Evolutionary conservation across 192 early-diverging fungal genomes (phyloP).

Genomic region (Umbelopsis vinacea): DNA sequence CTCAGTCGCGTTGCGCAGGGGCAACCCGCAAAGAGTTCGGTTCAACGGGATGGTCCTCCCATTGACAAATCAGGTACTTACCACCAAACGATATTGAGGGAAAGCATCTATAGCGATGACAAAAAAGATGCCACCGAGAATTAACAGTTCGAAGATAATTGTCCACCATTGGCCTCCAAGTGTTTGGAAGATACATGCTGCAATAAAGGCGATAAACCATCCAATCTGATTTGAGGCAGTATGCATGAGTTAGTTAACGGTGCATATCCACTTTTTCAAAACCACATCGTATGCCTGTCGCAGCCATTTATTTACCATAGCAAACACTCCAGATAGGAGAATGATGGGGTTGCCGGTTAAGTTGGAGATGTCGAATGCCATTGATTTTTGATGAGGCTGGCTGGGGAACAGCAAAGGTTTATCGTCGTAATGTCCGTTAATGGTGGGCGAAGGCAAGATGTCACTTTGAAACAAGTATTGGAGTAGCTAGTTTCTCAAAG

Average conservation of each 20-base stretch:
- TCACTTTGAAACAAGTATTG: background rate
- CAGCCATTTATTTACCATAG: background rate
- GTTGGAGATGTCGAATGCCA: conserved; percentile 19
- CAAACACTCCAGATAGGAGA: conserved; percentile 9
- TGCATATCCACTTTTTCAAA: too few species aligned
- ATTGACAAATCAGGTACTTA: background rate
- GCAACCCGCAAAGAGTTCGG: conserved; percentile 5
- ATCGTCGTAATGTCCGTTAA: conserved; percentile 14
- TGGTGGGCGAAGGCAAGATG: conserved; percentile 7
- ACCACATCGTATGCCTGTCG: too few species aligned
- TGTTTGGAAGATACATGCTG: conserved; percentile 25
- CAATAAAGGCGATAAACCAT: conserved; percentile 39
- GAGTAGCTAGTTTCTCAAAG: background rate
- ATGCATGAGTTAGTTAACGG: background rate
- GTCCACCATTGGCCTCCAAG: conserved; percentile 35
- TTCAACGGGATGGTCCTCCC: background rate
- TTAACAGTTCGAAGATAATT: conserved; percentile 31
- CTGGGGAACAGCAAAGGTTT: conserved; percentile 4
- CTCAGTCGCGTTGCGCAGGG: background rate
- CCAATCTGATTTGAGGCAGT: conserved; percentile 22
- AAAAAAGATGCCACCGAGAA: conserved; percentile 22
- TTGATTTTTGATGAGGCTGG: conserved; percentile 16
- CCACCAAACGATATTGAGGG: conserved; percentile 4
- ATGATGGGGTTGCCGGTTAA: conserved; percentile 18
- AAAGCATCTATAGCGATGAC: conserved; percentile 7